Conservation (phyloP, 768 basidiomycete genomes). For the Russula lepida region DNA sequence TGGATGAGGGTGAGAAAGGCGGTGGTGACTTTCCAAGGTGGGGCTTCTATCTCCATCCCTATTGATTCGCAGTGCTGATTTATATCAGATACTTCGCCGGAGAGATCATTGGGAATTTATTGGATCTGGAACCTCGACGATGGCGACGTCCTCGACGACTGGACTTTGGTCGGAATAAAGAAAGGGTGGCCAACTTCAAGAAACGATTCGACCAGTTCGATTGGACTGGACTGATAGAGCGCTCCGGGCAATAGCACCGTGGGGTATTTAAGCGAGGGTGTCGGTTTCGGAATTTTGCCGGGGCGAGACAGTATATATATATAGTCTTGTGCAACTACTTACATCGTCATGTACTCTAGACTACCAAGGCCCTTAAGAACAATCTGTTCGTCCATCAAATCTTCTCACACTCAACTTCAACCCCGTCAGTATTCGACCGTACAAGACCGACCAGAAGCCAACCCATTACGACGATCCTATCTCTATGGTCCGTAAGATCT, state of each 20-base stretch:
- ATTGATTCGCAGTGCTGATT: not conserved
- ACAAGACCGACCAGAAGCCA: not conserved
- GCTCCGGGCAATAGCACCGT: constrained; percentile 10
- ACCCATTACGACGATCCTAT: constrained; percentile 28
- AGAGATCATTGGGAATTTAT: constrained; percentile 88
- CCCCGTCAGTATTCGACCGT: not conserved
- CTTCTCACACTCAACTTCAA: not conserved
- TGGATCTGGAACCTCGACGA: constrained; percentile 76
- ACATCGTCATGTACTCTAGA: constrained; percentile 1
- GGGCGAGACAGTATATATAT: not conserved
- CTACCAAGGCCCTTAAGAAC: not conserved
- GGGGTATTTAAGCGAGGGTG: not conserved
- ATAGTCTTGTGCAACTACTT: not conserved
- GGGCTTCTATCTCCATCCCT: constrained; percentile 23
- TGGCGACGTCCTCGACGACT: constrained; percentile 78
- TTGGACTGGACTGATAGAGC: constrained; percentile 70
- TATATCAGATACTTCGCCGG: constrained; percentile 76
- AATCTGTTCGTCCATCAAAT: not conserved
- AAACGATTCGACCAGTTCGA: constrained; percentile 70
- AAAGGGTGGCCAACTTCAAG: constrained; percentile 62
- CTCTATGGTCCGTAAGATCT: constrained; percentile 40
- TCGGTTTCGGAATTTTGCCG: not conserved
- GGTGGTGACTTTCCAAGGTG: constrained; percentile 87
- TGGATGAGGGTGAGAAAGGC: constrained; percentile 84
- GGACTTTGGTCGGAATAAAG: constrained; percentile 61